Evolutionary conservation across 768 basidiomycete genomes (phyloP), one percentile per base, ranked within the genome.

Genomic region (Pluteus cervinus): DNA sequence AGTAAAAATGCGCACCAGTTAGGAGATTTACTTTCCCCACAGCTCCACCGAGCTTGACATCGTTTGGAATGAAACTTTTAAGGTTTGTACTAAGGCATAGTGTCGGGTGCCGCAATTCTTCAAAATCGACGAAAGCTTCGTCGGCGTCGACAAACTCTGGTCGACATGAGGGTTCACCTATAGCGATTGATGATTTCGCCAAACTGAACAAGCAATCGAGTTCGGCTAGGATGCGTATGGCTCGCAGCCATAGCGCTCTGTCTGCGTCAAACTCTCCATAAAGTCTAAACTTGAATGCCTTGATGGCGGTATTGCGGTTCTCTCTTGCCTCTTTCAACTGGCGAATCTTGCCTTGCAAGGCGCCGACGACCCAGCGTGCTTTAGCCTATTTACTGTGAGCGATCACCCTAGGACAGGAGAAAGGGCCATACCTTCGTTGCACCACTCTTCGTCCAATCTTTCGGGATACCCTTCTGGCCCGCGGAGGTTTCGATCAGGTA

Each of bases 171-270:
- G 96, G 96, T 58, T 96, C 90, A 29, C 91, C 93, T 28, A 99
- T 73, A 7, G 87, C 86, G n/a, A 62, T 57, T 1, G 92, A 96
- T 1, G 90, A 75, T 57, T 89, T 93, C 4, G 94, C 86, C 32
- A 98, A 63, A 47, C 88, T 89, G 56, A 94, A 79, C 15, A 99
- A 63, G 57, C 96, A 99, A 57, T 99, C 96, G n/a, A 99, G 69
- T 62, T 99, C 93, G 5, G 96, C 85, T 34, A 94, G 73, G 11
- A 89, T 80, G 24, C 88, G 78, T 44, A 92, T 71, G 8, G 82
- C 78, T n/a, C 81, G 76, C 51, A 92, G 60, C 88, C 89, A 94
- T 11, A 83, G 61, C 10, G 74, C 68, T 29, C 87, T 79, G 52
- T 93, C 87, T 3, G 71, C 60, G 54, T 90, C 87, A 49, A 93